Conservation (phyloP, 768 basidiomycete species). For the Rhizopogon salebrosus region DNA sequence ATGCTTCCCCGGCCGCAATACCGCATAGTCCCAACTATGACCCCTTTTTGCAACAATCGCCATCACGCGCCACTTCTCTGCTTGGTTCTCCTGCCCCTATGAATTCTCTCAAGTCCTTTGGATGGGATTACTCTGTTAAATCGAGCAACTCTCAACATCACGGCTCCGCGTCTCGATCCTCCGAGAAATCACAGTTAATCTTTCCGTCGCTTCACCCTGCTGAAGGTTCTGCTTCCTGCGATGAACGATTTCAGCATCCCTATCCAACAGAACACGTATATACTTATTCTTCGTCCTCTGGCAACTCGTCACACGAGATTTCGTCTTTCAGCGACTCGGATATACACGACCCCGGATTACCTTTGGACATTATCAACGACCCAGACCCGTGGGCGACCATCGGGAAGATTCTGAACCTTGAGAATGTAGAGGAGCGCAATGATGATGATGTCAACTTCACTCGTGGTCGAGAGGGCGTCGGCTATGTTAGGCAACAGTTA, state of each 20-base stretch:
- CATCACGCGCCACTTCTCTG: neutral
- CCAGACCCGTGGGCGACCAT: slow-evolving; percentile 28
- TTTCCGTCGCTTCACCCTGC: neutral
- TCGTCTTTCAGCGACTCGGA: neutral
- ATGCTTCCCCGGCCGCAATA: neutral
- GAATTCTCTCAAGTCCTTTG: neutral
- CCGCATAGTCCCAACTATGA: neutral
- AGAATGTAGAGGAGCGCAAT: neutral
- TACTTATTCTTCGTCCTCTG: neutral
- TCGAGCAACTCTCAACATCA: neutral
- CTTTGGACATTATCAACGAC: slow-evolving; percentile 24
- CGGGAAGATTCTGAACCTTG: slow-evolving; percentile 19
- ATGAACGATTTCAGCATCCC: neutral
- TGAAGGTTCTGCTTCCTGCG: neutral
- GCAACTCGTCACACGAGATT: neutral
- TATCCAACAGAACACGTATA: neutral
- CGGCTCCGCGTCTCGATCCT: neutral
- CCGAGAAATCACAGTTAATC: neutral
- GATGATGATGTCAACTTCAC: slow-evolving; percentile 13
- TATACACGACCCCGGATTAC: neutral
- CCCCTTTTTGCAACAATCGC: neutral
- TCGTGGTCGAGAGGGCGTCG: slow-evolving; percentile 22
- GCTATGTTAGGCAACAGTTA: slow-evolving; percentile 7
- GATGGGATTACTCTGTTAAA: neutral
- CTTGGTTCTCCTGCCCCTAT: neutral